Conservation (phyloP, 2,329 filamentous ascomycete genomes). For the Zasmidium angulare region DNA sequence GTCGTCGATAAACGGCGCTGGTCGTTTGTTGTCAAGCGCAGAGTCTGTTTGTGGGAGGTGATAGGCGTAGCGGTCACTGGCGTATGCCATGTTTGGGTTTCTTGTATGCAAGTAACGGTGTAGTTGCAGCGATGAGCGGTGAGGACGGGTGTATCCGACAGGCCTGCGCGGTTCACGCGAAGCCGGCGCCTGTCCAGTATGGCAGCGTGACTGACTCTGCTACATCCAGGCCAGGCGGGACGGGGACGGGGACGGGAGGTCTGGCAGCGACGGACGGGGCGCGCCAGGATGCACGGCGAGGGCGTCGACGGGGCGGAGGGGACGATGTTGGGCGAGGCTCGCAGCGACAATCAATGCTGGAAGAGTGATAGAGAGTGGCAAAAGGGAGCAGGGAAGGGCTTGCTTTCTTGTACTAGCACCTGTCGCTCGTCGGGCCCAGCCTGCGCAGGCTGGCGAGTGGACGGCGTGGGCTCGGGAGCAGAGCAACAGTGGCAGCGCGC, state of each 20-base stretch:
- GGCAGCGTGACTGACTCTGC: constrained; percentile 21
- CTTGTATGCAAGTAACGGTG: constrained; percentile 27
- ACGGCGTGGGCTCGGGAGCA: not conserved
- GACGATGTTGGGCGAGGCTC: constrained; percentile 3
- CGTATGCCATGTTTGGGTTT: constrained; percentile 27
- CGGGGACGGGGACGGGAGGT: too few species aligned
- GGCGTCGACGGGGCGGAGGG: constrained; percentile 10
- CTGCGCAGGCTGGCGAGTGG: not conserved
- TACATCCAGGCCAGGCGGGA: constrained; percentile 20
- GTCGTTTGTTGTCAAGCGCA: constrained; percentile 25
- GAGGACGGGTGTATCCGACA: constrained; percentile 26
- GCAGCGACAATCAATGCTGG: constrained; percentile 33
- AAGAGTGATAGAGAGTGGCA: constrained; percentile 25
- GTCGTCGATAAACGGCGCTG: constrained; percentile 28
- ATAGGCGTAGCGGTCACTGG: constrained; percentile 25
- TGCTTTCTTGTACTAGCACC: constrained; percentile 23
- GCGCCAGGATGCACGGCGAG: not conserved
- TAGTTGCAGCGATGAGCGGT: constrained; percentile 24
- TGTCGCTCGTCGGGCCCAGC: not conserved
- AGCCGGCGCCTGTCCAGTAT: constrained; percentile 11
- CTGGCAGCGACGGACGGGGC: constrained; percentile 4
- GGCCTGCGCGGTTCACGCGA: constrained; percentile 19
- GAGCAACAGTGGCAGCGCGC: not conserved
- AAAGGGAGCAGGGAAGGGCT: constrained; percentile 30
- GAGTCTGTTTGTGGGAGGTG: constrained; percentile 24